Conservation (phyloP, 805 yeast species). For the Candida sanyiensis region DNA sequence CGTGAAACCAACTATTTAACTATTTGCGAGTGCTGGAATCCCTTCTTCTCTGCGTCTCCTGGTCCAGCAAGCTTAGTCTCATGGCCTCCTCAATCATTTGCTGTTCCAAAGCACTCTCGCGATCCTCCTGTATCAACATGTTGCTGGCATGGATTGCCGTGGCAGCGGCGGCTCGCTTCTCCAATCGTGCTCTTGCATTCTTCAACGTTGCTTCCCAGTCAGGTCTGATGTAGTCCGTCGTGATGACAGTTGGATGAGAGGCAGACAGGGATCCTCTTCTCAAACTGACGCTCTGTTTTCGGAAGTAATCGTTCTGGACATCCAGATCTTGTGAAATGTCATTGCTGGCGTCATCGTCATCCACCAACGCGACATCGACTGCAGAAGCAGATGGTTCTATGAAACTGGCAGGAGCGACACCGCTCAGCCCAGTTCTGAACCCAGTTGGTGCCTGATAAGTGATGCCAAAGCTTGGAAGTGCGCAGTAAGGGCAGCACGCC, state of each 20-base stretch:
- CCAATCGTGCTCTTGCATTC: conserved; percentile 69
- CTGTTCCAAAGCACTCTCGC: conserved; percentile 50
- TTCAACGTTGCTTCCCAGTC: conserved; percentile 81
- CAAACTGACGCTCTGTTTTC: conserved; percentile 11
- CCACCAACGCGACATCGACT: conserved; percentile 6
- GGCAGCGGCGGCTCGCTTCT: conserved; percentile 88
- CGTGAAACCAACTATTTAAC: no score
- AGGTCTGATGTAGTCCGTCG: conserved; percentile 81
- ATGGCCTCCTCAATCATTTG: conserved; percentile 83
- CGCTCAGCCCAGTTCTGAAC: conserved; percentile 52
- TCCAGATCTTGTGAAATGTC: conserved; percentile 8
- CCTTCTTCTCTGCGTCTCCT: conserved; percentile 45
- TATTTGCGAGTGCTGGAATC: no score
- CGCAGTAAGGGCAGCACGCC: conserved; percentile 91
- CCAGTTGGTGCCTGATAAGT: conserved; percentile 61
- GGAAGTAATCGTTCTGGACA: conserved; percentile 14
- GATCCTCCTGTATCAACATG: conserved; percentile 43
- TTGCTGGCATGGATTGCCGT: conserved; percentile 90
- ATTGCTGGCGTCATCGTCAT: conserved; percentile 12
- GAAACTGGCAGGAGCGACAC: conserved; percentile 44
- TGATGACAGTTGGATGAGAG: conserved; percentile 61
- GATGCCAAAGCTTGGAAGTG: conserved; percentile 79
- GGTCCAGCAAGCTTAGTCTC: conserved; percentile 65
- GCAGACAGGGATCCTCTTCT: conserved; percentile 59
- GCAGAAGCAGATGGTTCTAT: conserved; percentile 12